Base-by-base conservation (phyloP, 805 yeast species). In the Kuraishia capsulata region DNA sequence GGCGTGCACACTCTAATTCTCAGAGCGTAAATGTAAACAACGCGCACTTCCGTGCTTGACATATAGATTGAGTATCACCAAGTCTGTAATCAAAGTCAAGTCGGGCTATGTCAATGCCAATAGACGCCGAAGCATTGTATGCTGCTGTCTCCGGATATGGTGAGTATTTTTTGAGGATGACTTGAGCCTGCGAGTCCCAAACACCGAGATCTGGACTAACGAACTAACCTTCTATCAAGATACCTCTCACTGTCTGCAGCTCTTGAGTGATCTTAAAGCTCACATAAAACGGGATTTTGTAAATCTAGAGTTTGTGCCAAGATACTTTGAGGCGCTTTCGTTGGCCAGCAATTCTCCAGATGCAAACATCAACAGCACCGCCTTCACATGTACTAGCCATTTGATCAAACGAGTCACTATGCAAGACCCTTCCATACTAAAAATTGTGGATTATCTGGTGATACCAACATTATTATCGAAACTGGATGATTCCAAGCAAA, bases 281-380 rank as follows among this genome's bases (percentile, higher is more conserved):
- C 74, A 67, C 44, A 73, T 77, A 41, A 77, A 77, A 44, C 58
- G 72, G 37, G 79, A 73, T 35, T 58, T 67, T 41, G 77, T 77
- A 25, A 71, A 74, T 38, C 46, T 74, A n/a, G 36, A 56, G 1
- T 62, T 65, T 36, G 78, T 72, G 3, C 72, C 73, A 10, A 50
- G 60, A 30, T 75, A 73, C 52, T 61, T 75, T 40, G 74, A 74
- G 35, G 62, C 76, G 0, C 54, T 78, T 34, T 56, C 69, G 6
- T 47, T 62, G 3, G 78, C 73, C 2, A 63, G 61, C 33, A 68
- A 65, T 39, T 57, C 64, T 3, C 46, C 54, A 3, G 65, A 64
- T 35, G 39, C 56, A 25, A 52, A 64, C 9, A 61, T 75, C 16
- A 64, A 64, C 42, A 42, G 63, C 1, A 39, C 55, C 18, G 64